Base-by-base conservation (phyloP, 345 rosid genomes). In the Citrus cavaleriei region DNA sequence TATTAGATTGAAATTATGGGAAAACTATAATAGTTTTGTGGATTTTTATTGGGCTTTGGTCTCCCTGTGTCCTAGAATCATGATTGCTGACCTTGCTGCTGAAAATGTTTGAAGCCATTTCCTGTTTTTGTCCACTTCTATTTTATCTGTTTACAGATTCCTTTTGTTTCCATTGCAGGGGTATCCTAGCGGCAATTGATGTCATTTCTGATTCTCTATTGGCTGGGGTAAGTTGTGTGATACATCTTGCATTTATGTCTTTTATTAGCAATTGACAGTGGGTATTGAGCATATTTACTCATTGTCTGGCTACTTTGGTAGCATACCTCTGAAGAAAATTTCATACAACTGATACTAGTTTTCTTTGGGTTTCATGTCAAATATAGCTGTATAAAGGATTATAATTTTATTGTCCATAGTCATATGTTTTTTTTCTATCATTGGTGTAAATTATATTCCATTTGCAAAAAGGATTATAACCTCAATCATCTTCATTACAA, bases 121-220 rank as follows among this genome's bases (percentile, higher is more conserved):
- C 13, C 1, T 42, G 51, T 46, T 46, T 42, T 12, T 46, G 51
- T 13, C 51, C 18, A 3, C 51, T 35, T 8, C 7, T 25, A 9
- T 16, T 46, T 60, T n/a, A n/a, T 46, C 3, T 59, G 10, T 40
- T 12, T 59, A 35, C n/a, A 14, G 18, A 19, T 51, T 60, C 2
- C 74, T 71, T 72, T 68, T 32, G 57, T 25, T 38, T 27, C 64
- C 76, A 71, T 77, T 78, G 70, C 92, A 97, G 99, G 75, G 99
- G 99, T 65, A 92, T 97, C 83, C 97, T 97, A 58, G 90, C 99
- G 13, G 98, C 98, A 72, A 30, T 94, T 86, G 99, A 97, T 83
- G 96, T 97, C 60, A 85, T 93, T 74, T 86, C 93, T 73, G 89
- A 81, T 81, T 78, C 86, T 81, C 69, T 85, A 72, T 69, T 97